Evolutionary conservation across 2,329 filamentous ascomycete species (phyloP), one percentile per base, ranked within the genome.

Genomic region (Trichoderma sp.): DNA sequence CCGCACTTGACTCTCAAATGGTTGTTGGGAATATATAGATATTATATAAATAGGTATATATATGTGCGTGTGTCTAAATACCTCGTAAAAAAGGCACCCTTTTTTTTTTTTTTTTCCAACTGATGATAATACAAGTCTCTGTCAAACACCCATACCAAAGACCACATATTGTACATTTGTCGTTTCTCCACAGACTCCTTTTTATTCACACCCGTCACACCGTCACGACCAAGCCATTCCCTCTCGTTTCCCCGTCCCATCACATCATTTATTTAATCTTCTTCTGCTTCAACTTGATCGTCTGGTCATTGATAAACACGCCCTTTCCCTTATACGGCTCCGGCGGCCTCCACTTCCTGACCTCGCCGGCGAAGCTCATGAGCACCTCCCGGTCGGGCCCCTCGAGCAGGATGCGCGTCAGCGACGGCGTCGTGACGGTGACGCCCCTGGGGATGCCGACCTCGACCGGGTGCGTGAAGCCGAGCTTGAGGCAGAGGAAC

Each of bases 291-390:
- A 99, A 80, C 86, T 91, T 97, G 82, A 99, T 97, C 34, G 93
- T 97, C 86, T 99, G 93, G 71, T 94, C 93, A 76, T 98, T 96
- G 74, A 99, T 90, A 78, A 98, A 99, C 74, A 99, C 97, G 74
- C 95, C 95, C 88, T 99, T 98, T 73, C 95, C 95, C 88, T 99
- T 99, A 82, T 99, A 99, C 72, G 95, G 95, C 82, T 99, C 95
- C 34, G 95, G 95, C 71, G 87, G 87, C 77, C 95, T 90, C 94
- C 94, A 98, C 80, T 84, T 87, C 74, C 93, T 86, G 73, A 99
- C 96, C 73, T 90, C 84, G 0, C 95, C 95, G 19, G 95, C 95
- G 79, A 98, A 97, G 68, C 91, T 89, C 86, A 93, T 95, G 71
- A 99, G 89, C 58, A 90, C 86, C 80, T 96, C 90, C 77, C 93